Conservation (phyloP, 768 basidiomycete genomes). For the Melanogaster broomeanus region DNA sequence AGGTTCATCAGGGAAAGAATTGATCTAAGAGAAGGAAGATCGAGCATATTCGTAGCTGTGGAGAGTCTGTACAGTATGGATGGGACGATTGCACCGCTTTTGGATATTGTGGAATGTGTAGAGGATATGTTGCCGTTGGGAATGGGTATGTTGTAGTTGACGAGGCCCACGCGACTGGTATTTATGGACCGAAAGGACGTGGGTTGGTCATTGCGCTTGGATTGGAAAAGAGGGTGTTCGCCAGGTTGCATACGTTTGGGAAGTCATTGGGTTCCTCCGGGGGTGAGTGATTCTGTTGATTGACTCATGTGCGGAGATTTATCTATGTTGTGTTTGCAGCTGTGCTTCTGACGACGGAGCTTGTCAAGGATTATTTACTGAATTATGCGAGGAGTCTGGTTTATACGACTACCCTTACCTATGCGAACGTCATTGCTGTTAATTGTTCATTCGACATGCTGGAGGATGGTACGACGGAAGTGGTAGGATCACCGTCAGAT, state of each 20-base stretch:
- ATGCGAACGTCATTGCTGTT: conserved; percentile 73
- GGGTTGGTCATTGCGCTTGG: conserved; percentile 75
- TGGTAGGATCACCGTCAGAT: conserved; percentile 33
- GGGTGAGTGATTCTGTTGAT: conserved; percentile 50
- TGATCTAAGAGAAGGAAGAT: conserved; percentile 39
- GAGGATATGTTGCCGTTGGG: conserved; percentile 60
- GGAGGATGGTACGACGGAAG: conserved; percentile 60
- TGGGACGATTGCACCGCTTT: conserved; percentile 82
- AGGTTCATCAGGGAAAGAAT: conserved; percentile 40
- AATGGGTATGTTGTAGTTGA: conserved; percentile 83
- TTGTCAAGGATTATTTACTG: conserved; percentile 81
- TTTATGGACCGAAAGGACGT: conserved; percentile 78
- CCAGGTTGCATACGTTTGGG: conserved; percentile 88
- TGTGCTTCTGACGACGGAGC: conserved; percentile 68
- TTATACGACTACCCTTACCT: conserved; percentile 86
- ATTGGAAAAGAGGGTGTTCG: conserved; percentile 69
- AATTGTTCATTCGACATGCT: conserved; percentile 82
- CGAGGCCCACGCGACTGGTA: conserved; percentile 91
- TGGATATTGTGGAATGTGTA: conserved; percentile 60
- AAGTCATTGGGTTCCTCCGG: conserved; percentile 87
- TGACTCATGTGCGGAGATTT: not conserved
- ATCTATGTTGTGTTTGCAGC: conserved; percentile 42
- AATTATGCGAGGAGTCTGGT: conserved; percentile 93
- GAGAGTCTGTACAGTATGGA: conserved; percentile 97
- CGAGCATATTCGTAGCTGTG: conserved; percentile 75